Percentiles rank a stretch among this genome's conserved stretches.
Evolutionary conservation across 2,329 filamentous ascomycete genomes (phyloP).

Genomic region (Intubia oerlemansii): DNA sequence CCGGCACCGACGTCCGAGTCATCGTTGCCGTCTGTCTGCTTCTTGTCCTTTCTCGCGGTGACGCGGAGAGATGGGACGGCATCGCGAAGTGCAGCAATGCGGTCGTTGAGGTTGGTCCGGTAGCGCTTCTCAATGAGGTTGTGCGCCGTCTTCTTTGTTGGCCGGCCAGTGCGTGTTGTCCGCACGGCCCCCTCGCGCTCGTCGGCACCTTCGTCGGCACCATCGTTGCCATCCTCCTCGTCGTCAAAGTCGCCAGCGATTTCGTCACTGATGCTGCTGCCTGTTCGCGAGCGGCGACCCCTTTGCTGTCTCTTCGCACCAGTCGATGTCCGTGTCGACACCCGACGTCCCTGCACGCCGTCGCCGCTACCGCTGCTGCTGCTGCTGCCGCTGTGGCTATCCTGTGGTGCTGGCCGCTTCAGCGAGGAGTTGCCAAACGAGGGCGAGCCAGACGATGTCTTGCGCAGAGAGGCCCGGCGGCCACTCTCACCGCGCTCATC

Average conservation of each 20-base stretch:
- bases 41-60: conserved; percentile 8
- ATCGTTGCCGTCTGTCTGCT: conserved; percentile 16
- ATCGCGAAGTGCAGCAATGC: conserved; percentile 55
- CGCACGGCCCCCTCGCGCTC: too few relatives aligned
- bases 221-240: too few relatives aligned
- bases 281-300: conserved; percentile 6
- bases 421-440: conserved; percentile 1
- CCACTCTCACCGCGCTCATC: conserved; percentile 9
- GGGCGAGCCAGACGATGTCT: conserved; percentile 1
- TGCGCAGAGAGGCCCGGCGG: too few relatives aligned
- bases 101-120: conserved; percentile 66
- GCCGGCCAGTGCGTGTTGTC: conserved; percentile 4
- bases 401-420: conserved; percentile 8
- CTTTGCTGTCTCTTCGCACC: too few relatives aligned
- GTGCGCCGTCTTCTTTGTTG: conserved; percentile 54
- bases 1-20: conserved; percentile 14
- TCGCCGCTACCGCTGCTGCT: too few relatives aligned
- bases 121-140: conserved; percentile 78
- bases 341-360: too few relatives aligned
- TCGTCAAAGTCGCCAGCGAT: conserved; percentile 7
- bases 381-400: conserved; percentile 15
- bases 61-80: conserved; percentile 36
- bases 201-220: too few relatives aligned
- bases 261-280: conserved; percentile 7
- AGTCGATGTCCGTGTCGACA: too few relatives aligned